phyloP scores from a whole-genome alignment of 2,329 filamentous ascomycete genomes.

The Paraconiothyrium brasiliense region DNA sequence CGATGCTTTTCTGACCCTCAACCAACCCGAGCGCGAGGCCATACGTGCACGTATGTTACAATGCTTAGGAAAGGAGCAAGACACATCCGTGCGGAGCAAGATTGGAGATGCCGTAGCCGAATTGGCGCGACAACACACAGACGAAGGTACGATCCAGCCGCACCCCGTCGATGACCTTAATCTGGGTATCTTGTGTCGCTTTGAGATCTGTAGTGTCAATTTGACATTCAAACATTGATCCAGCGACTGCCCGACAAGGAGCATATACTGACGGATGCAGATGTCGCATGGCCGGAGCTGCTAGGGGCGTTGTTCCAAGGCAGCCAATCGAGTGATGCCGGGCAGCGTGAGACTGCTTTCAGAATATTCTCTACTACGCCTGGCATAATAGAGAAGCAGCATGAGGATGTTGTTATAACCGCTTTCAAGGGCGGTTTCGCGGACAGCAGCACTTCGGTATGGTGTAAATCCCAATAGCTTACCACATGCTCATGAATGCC shows the following conservation, averaged over 20 bases:
- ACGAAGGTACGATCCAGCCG: slow-evolving; percentile 73
- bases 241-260: neutral
- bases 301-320: slow-evolving; percentile 86
- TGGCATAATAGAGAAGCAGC: slow-evolving; percentile 93
- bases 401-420: slow-evolving; percentile 86
- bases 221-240: neutral
- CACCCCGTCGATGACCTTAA: neutral
- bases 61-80: slow-evolving; percentile 75
- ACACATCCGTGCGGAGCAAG: slow-evolving; percentile 85
- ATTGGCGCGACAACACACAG: slow-evolving; percentile 91
- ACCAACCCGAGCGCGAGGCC: slow-evolving; percentile 74
- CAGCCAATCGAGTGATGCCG: slow-evolving; percentile 83
- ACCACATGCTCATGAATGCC: slow-evolving; percentile 23
- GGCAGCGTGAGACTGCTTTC: slow-evolving; percentile 91
- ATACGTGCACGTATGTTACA: slow-evolving; percentile 88
- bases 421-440: slow-evolving; percentile 94
- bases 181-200: neutral
- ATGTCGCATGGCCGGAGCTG: slow-evolving; percentile 88
- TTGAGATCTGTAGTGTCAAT: neutral
- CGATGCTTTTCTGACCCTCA: slow-evolving; percentile 86
- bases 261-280: slow-evolving; percentile 56
- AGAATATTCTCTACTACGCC: slow-evolving; percentile 95
- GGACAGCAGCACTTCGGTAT: slow-evolving; percentile 81
- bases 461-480: slow-evolving; percentile 3
- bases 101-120: slow-evolving; percentile 98